Evolutionary conservation across 1,284 basidiomycete species (phyloP).

Genomic region (Pseudozyma sp.): DNA sequence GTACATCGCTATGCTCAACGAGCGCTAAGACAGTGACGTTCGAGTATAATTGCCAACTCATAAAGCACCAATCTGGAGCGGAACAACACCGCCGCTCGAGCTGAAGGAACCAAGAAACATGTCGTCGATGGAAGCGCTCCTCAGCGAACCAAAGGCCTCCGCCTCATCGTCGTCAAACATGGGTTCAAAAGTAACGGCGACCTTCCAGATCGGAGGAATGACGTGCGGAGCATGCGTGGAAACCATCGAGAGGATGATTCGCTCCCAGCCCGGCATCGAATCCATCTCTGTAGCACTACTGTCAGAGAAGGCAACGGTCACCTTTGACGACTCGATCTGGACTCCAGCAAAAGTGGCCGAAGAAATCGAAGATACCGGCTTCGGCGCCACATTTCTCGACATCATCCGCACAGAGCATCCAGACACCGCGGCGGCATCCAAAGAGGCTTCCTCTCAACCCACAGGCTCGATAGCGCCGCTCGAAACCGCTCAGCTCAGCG

Average conservation of each 20-base stretch:
- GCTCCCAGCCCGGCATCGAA: constrained; percentile 83
- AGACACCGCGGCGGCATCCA: neutral
- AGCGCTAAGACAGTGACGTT: too few species aligned
- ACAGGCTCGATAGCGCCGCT: neutral
- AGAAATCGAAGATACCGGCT: constrained; percentile 92
- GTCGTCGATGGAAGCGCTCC: constrained; percentile 27
- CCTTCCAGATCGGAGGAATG: constrained; percentile 88
- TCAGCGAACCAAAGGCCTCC: constrained; percentile 24
- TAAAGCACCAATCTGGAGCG: too few species aligned
- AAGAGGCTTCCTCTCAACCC: neutral
- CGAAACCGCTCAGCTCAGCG: constrained; percentile 72
- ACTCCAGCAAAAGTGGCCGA: constrained; percentile 76
- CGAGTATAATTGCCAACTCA: too few species aligned
- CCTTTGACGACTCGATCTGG: constrained; percentile 86
- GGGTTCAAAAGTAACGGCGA: constrained; percentile 66
- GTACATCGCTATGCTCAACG: too few species aligned
- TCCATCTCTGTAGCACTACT: constrained; percentile 91
- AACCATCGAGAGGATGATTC: constrained; percentile 92
- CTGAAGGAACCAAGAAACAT: neutral
- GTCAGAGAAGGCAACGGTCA: constrained; percentile 89
- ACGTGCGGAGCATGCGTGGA: constrained; percentile 90
- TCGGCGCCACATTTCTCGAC: constrained; percentile 75
- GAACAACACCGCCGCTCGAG: too few species aligned
- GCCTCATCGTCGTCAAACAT: constrained; percentile 5
- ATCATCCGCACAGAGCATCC: constrained; percentile 27